These are phyloP conservation scores for Calonectria fujianensis DNA, from an alignment of 2,329 filamentous ascomycete genomes.

Conservation along the genomic window DNA sequence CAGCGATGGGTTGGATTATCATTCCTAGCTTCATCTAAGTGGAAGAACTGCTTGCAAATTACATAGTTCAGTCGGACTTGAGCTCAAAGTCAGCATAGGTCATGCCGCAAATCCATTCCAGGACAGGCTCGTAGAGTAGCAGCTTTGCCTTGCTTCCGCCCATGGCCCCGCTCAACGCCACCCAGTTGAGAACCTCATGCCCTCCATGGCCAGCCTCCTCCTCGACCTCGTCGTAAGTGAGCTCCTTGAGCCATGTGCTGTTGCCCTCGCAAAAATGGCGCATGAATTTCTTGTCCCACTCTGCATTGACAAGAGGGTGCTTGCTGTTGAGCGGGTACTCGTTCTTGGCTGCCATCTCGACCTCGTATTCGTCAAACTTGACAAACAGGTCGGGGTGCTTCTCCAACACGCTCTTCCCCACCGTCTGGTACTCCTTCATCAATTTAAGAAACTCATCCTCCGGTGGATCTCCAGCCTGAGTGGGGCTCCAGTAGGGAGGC, in stretches of 20 bases:
- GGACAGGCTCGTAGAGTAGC: background rate
- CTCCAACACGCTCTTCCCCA: constrained; percentile 51
- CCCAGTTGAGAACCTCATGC: background rate
- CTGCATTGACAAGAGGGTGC: constrained; percentile 56
- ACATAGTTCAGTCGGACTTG: background rate
- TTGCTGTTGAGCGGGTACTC: constrained; percentile 56
- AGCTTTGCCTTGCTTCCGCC: background rate
- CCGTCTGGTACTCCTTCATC: constrained; percentile 57
- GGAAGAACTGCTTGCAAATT: background rate
- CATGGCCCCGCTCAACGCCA: background rate
- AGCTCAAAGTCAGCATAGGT: background rate
- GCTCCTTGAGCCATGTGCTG: background rate
- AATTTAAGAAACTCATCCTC: constrained; percentile 53
- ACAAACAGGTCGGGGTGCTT: constrained; percentile 54
- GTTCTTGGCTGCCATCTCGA: constrained; percentile 57
- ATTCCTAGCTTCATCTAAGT: background rate
- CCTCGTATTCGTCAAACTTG: constrained; percentile 56
- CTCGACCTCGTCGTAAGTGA: background rate
- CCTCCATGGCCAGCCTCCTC: background rate
- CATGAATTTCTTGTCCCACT: constrained; percentile 55
- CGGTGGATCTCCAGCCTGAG: constrained; percentile 51
- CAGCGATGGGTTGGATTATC: background rate
- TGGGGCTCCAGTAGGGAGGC: constrained; percentile 56
- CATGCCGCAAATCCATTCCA: constrained; percentile 3
- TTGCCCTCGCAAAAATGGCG: background rate